Conservation (phyloP, 2,329 filamentous ascomycete genomes). For the Amylocarpus encephaloides region DNA sequence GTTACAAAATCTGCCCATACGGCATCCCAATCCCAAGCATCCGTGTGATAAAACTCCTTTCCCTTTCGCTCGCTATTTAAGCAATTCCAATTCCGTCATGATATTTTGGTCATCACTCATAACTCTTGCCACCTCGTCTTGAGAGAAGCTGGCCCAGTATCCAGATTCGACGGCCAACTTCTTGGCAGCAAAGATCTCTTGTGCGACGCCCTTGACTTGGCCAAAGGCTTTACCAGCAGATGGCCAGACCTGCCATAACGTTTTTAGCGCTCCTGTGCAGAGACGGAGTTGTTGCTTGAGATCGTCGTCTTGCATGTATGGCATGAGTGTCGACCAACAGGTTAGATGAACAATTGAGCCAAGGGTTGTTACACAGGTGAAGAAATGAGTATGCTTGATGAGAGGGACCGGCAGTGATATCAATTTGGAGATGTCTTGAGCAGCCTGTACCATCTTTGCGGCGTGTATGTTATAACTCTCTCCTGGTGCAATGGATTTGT, state of each 20-base stretch:
- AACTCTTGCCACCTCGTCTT: slow-evolving; percentile 29
- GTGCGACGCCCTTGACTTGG: slow-evolving; percentile 69
- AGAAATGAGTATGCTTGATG: slow-evolving; percentile 71
- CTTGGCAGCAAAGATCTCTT: slow-evolving; percentile 51
- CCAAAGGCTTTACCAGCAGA: slow-evolving; percentile 55
- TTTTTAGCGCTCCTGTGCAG: slow-evolving; percentile 43
- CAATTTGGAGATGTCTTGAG: slow-evolving; percentile 68
- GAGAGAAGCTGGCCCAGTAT: slow-evolving; percentile 24
- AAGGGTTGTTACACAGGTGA: slow-evolving; percentile 70
- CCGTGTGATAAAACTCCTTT: background rate
- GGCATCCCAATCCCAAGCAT: no score
- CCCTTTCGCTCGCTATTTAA: slow-evolving; percentile 3
- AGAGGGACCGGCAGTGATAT: slow-evolving; percentile 67
- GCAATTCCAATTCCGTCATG: slow-evolving; percentile 29
- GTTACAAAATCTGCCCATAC: no score
- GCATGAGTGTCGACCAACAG: slow-evolving; percentile 60
- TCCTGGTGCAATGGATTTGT: slow-evolving; percentile 51
- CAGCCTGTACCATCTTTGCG: slow-evolving; percentile 70
- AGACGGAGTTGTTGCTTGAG: slow-evolving; percentile 69
- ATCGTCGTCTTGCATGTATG: slow-evolving; percentile 57
- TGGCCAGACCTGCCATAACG: slow-evolving; percentile 17
- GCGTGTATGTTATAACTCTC: slow-evolving; percentile 48
- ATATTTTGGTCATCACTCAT: slow-evolving; percentile 30
- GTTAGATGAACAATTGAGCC: slow-evolving; percentile 75
- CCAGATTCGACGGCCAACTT: slow-evolving; percentile 27